Percentiles rank a stretch among this genome's conserved stretches.
phyloP scores from a whole-genome alignment of 177 flowering plant genomes.

The Vitis hybrid region DNA sequence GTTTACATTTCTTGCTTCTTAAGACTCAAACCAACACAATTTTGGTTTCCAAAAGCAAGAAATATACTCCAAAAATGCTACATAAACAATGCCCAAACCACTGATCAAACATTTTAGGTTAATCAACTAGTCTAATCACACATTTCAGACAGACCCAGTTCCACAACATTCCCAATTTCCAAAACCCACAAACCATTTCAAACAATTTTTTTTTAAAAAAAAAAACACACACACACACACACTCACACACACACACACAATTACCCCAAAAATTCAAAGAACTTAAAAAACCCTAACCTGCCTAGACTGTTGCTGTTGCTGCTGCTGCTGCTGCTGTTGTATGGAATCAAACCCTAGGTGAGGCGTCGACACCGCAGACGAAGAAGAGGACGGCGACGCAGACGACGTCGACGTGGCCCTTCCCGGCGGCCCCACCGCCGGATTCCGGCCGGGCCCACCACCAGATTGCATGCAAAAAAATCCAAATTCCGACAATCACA shows the following conservation, averaged over 20 bases:
- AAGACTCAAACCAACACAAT: not conserved
- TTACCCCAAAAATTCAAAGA: not conserved
- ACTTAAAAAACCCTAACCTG: slow-evolving; percentile 32
- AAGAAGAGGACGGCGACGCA: slow-evolving; percentile 80
- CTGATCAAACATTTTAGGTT: not conserved
- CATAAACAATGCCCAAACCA: not conserved
- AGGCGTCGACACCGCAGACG: slow-evolving; percentile 72
- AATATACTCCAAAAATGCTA: not conserved
- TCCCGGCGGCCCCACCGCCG: slow-evolving; percentile 50
- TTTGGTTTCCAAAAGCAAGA: not conserved
- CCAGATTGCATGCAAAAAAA: slow-evolving; percentile 60
- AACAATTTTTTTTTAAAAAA: not conserved
- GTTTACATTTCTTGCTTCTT: not conserved
- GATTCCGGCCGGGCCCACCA: slow-evolving; percentile 59
- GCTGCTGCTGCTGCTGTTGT: slow-evolving; percentile 50
- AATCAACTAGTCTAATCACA: not conserved
- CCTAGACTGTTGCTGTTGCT: slow-evolving; percentile 45
- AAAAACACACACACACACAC: not conserved
- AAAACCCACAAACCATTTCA: not conserved
- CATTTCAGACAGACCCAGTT: not conserved
- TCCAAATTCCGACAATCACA: not conserved
- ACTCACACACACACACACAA: not conserved
- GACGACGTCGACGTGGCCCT: slow-evolving; percentile 58
- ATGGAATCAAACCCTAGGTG: slow-evolving; percentile 63
- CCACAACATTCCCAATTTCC: slow-evolving; percentile 3